Percentiles rank a stretch among this genome's conserved stretches.
Evolutionary conservation across 2,329 filamentous ascomycete genomes (phyloP).

Genomic region (Zasmidium citrigriseum): DNA sequence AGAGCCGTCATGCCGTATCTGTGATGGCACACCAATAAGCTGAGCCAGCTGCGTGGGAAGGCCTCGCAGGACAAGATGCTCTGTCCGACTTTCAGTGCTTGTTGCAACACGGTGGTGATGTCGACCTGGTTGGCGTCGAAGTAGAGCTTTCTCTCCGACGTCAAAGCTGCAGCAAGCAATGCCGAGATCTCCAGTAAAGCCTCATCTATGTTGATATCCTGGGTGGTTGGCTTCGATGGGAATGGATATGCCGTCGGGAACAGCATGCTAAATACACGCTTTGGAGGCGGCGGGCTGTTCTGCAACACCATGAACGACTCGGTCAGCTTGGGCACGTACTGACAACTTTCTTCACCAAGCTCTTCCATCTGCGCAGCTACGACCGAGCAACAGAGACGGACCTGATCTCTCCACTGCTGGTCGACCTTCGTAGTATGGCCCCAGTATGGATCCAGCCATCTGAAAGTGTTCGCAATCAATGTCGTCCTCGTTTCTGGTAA

Average conservation of each 20-base stretch:
- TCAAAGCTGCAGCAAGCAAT: conserved; percentile 67
- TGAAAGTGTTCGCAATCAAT: conserved; percentile 65
- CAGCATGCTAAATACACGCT: conserved; percentile 72
- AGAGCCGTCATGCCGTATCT: conserved; percentile 78
- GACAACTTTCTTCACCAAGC: conserved; percentile 77
- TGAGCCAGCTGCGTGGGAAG: conserved; percentile 87
- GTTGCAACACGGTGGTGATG: conserved; percentile 71
- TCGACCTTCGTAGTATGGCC: conserved; percentile 69
- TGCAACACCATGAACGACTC: conserved; percentile 83
- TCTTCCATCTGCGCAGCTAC: conserved; percentile 80
- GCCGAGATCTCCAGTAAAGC: conserved; percentile 85
- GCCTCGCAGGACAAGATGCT: conserved; percentile 88
- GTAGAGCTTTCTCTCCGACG: conserved; percentile 30
- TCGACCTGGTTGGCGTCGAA: conserved; percentile 58
- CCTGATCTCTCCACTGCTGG: conserved; percentile 88
- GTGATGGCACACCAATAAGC: conserved; percentile 69
- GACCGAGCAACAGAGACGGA: conserved; percentile 89
- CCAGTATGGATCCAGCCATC: conserved; percentile 95
- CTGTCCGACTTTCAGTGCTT: conserved; percentile 79
- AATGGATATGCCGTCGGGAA: conserved; percentile 93
- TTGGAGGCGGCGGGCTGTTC: conserved; percentile 60
- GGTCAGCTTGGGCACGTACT: conserved; percentile 87
- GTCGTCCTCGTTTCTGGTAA: conserved; percentile 69
- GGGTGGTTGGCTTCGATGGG: conserved; percentile 67
- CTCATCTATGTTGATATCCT: conserved; percentile 63